Percentiles rank a stretch among this genome's conserved stretches.
phyloP scores from a whole-genome alignment of 768 basidiomycete genomes.

The Mycena leptocephala region DNA sequence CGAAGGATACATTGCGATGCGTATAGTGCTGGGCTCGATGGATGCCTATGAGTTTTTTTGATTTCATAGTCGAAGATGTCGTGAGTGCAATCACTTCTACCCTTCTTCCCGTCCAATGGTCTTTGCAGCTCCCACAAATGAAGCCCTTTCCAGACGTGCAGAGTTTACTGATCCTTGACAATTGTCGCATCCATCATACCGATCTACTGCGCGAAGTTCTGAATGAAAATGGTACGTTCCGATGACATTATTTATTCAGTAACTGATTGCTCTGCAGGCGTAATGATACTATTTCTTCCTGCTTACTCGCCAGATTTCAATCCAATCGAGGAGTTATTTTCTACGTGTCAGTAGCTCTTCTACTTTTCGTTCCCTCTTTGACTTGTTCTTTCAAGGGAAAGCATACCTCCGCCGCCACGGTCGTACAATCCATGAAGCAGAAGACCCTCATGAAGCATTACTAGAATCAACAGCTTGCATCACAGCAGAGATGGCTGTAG shows the following conservation, averaged over 20 bases:
- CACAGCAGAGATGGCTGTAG: conserved; percentile 32
- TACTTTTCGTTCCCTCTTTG: not conserved
- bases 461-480: conserved; percentile 37
- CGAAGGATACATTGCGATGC: no score
- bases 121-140: not conserved
- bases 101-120: not conserved
- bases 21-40: no score
- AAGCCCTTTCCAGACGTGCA: not conserved
- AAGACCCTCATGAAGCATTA: conserved; percentile 26
- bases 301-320: conserved; percentile 9
- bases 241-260: no score
- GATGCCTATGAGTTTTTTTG: not conserved
- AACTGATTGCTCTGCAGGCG: not conserved
- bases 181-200: not conserved
- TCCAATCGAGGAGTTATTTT: conserved; percentile 12
- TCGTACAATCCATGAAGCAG: conserved; percentile 3
- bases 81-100: not conserved
- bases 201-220: not conserved
- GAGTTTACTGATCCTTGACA: not conserved
- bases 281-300: not conserved
- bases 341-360: not conserved
- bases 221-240: not conserved
- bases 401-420: conserved; percentile 29
- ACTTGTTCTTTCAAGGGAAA: conserved; percentile 7
- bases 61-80: not conserved